These are phyloP conservation scores for Paramecium tetraurelia DNA, from an alignment of 73 alveolate species.

Conservation along the genomic window DNA sequence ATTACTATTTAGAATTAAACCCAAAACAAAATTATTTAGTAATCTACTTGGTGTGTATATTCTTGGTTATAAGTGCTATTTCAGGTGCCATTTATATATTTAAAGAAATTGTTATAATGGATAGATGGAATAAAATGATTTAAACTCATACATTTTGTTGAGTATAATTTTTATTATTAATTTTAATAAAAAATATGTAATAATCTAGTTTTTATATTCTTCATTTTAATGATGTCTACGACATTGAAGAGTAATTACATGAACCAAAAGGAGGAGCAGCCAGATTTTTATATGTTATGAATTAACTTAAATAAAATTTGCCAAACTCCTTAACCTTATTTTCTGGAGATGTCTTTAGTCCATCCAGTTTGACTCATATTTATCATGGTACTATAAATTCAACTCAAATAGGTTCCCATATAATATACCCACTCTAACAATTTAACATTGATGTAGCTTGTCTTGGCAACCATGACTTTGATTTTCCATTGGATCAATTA, in stretches of 20 bases:
- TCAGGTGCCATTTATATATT: neutral
- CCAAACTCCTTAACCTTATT: slow-evolving; percentile 68
- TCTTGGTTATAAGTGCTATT: neutral
- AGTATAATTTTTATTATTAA: neutral
- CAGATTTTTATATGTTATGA: slow-evolving; percentile 69
- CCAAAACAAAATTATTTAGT: neutral
- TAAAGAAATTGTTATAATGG: neutral
- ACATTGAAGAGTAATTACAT: slow-evolving; percentile 67
- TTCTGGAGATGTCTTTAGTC: slow-evolving; percentile 83
- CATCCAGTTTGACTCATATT: slow-evolving; percentile 74
- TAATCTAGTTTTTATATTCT: slow-evolving; percentile 50
- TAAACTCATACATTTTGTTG: neutral
- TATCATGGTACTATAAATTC: slow-evolving; percentile 64
- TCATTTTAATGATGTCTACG: slow-evolving; percentile 87
- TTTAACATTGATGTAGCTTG: slow-evolving; percentile 74
- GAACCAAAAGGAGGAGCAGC: slow-evolving; percentile 81
- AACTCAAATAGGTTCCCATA: slow-evolving; percentile 19
- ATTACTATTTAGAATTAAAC: neutral
- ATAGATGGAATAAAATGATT: neutral
- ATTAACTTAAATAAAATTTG: slow-evolving; percentile 42
- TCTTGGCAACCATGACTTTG: slow-evolving; percentile 89
- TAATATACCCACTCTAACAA: slow-evolving; percentile 71
- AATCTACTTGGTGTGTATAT: neutral
- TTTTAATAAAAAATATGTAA: neutral
- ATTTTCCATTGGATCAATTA: slow-evolving; percentile 66